Percentiles rank a stretch among this genome's conserved stretches.
These are phyloP conservation scores for Aspergillus persii DNA, from an alignment of 2,329 filamentous ascomycete species.

Conservation along the genomic window DNA sequence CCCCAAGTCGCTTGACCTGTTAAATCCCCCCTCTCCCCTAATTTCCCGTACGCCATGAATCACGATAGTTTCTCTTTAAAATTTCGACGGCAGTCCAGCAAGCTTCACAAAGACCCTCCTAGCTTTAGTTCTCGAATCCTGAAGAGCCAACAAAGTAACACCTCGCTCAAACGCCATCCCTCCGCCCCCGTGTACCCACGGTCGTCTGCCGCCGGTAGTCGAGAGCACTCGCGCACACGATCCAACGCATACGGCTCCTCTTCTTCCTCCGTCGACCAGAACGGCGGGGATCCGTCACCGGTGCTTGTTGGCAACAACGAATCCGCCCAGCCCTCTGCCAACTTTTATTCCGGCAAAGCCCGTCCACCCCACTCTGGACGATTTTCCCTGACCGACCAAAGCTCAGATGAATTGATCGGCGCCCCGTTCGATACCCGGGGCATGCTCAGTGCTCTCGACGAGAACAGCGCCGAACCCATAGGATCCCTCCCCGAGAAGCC, in stretches of 20 bases:
- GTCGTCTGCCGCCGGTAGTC: constrained; percentile 38
- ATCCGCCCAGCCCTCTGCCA: constrained; percentile 24
- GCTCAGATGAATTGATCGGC: constrained; percentile 46
- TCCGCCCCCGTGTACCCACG: constrained; percentile 47
- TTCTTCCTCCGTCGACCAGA: constrained; percentile 47
- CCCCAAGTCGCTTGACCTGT: constrained; percentile 18
- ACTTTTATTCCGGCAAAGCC: constrained; percentile 28
- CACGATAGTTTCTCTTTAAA: constrained; percentile 37
- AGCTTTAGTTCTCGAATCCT: constrained; percentile 41
- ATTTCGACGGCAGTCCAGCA: constrained; percentile 42
- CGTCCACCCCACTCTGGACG: constrained; percentile 35
- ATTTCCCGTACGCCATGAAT: constrained; percentile 35
- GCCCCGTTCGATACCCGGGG: constrained; percentile 45
- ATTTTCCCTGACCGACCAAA: constrained; percentile 37
- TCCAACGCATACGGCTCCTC: constrained; percentile 49
- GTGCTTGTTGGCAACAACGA: constrained; percentile 32
- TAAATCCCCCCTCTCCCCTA: constrained; percentile 28
- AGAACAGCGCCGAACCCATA: constrained; percentile 36
- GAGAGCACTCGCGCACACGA: constrained; percentile 45
- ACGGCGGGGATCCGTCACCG: constrained; percentile 41
- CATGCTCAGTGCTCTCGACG: constrained; percentile 45
- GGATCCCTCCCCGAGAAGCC: constrained; percentile 37
- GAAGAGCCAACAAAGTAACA: constrained; percentile 43
- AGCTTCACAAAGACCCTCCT: constrained; percentile 46
- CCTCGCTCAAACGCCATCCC: constrained; percentile 46